Base-by-base conservation (phyloP, 768 basidiomycete genomes). In the Calocera cornea region DNA sequence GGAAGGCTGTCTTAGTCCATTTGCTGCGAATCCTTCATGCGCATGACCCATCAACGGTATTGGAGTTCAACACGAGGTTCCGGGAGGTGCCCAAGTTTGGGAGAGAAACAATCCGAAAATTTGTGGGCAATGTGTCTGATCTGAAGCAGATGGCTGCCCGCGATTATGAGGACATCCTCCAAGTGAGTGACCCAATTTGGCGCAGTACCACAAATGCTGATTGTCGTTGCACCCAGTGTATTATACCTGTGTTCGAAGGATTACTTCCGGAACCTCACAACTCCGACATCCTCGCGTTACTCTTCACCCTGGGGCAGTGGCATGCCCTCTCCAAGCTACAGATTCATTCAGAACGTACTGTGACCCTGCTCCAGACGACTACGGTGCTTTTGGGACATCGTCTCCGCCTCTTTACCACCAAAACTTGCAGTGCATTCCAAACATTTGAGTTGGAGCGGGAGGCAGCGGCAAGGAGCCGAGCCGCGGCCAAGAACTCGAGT, bases 81-180 rank as follows among this genome's bases (percentile, higher is more conserved):
- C 72, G 74, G 1, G 1, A 67, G 24, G 67, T 79, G 0, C 69
- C 77, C 0, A 69, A 76, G 0, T 80, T 81, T 70, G 77, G 79
- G 0, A 34, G 67, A 0, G 69, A 69, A 3, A 76, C 76, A 0
- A 82, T 83, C 8, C 74, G 77, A 0, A 66, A 70, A 12, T 82
- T 82, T 65, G 60, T 70, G 19, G 64, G 50, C 0, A 79, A 80
- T 67, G 73, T 76, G 0, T 75, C 77, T 0, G 75, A 75, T 17
- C 75, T 80, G 74, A 76, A 76, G 41, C 74, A 78, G 34, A 66
- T 77, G 1, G 76, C 77, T 7, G 81, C 75, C 0, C 70, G 76
- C 0, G 77, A 82, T 54, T 82, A 78, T 65, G 78, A 82, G 64
- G 79, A 83, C 41, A 67, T 81, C 0, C 71, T 82, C 0, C 80